Conservation (phyloP, 2,329 filamentous ascomycete genomes). For the Stromatinia cepivora region DNA sequence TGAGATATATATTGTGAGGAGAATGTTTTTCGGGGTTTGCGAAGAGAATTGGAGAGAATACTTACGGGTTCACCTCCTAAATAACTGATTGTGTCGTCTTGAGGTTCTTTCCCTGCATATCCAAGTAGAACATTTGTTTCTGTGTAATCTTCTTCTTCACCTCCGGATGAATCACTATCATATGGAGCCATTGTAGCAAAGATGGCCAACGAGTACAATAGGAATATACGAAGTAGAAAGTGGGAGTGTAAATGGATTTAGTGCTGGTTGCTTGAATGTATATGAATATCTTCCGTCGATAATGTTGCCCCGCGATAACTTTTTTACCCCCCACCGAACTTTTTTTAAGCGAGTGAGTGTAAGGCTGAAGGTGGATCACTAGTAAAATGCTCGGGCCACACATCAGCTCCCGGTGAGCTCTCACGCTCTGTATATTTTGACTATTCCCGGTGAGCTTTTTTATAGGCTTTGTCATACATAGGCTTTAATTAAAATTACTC, state of each 20-base stretch:
- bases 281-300: conserved; percentile 17
- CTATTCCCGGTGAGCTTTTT: neutral
- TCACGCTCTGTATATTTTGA: neutral
- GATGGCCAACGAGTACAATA: neutral
- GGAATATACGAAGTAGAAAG: neutral
- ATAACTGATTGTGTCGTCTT: conserved; percentile 82
- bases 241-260: neutral
- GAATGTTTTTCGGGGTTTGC: neutral
- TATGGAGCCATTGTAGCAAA: conserved; percentile 64
- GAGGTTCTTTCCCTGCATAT: conserved; percentile 73
- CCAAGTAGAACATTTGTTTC: conserved; percentile 89
- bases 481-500: too few relatives aligned
- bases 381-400: neutral
- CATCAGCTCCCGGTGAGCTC: neutral
- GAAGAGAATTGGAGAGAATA: conserved; percentile 9
- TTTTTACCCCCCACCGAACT: conserved; percentile 22
- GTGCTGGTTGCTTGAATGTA: too few relatives aligned
- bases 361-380: conserved; percentile 27
- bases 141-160: conserved; percentile 66
- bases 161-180: conserved; percentile 80
- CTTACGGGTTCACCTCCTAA: conserved; percentile 84
- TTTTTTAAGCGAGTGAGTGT: conserved; percentile 29
- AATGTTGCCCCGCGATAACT: conserved; percentile 18
- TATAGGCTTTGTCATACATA: too few relatives aligned
- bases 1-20: neutral